Conservation (phyloP, 2,329 filamentous ascomycete species). For the Sporothrix phasma region DNA sequence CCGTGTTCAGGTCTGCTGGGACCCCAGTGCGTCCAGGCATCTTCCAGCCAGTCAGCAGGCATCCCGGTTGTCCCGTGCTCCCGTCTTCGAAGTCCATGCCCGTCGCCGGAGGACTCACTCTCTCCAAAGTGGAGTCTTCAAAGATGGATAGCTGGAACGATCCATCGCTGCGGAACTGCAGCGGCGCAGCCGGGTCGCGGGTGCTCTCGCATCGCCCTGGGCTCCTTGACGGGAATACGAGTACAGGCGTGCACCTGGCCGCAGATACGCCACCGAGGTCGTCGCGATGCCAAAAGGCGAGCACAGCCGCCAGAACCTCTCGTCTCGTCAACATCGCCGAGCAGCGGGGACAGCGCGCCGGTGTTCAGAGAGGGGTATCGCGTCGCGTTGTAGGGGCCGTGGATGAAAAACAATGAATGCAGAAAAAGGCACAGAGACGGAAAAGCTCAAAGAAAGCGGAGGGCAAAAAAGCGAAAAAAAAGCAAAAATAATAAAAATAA, state of each 20-base stretch:
- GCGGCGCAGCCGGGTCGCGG: constrained; percentile 20
- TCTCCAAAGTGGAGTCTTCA: constrained; percentile 65
- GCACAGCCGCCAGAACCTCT: background rate
- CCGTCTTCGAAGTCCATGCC: too few relatives aligned
- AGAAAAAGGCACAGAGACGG: too few relatives aligned
- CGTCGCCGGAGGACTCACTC: constrained; percentile 38
- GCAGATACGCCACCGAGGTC: background rate
- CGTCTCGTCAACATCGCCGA: background rate
- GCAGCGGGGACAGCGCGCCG: too few relatives aligned
- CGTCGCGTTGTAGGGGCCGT: background rate
- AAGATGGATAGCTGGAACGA: constrained; percentile 51
- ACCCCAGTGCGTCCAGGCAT: constrained; percentile 32
- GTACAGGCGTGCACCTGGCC: background rate
- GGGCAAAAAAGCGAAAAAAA: too few relatives aligned
- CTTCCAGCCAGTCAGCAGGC: constrained; percentile 21
- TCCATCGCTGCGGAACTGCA: constrained; percentile 33
- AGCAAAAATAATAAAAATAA: too few relatives aligned
- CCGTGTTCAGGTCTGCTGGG: constrained; percentile 30
- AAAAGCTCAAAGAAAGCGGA: too few relatives aligned
- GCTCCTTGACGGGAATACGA: background rate
- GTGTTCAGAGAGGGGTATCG: background rate
- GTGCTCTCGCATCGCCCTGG: background rate
- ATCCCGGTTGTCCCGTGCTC: too few relatives aligned
- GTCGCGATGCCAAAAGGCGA: background rate
- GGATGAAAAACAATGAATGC: background rate